Evolutionary conservation across 805 yeast genomes (phyloP).

Genomic region (Zygosaccharomyces kombuchaensis): DNA sequence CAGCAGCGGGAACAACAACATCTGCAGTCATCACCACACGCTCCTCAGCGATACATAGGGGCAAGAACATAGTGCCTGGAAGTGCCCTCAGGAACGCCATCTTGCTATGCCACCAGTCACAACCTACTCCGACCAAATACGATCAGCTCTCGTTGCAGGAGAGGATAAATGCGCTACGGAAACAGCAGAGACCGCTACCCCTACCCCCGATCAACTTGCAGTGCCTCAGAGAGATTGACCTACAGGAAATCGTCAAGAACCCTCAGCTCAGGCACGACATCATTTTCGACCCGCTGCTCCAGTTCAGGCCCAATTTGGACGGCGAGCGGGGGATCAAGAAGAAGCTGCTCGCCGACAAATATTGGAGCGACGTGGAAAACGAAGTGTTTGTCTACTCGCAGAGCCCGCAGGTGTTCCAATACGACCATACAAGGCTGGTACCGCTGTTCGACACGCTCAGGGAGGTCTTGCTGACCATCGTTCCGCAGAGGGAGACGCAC

Average conservation of each 20-base stretch:
- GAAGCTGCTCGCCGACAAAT: conserved; percentile 68
- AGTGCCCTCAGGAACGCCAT: conserved; percentile 16
- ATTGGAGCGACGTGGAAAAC: conserved; percentile 71
- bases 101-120: conserved; percentile 18
- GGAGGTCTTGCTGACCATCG: conserved; percentile 66
- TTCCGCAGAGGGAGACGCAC: conserved; percentile 71
- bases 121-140: conserved; percentile 15
- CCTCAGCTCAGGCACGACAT: conserved; percentile 93
- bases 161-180: conserved; percentile 21
- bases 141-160: conserved; percentile 23
- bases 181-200: conserved; percentile 39
- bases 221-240: conserved; percentile 77
- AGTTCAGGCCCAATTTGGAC: conserved; percentile 85
- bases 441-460: conserved; percentile 72
- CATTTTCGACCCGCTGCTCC: conserved; percentile 84
- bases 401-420: conserved; percentile 27
- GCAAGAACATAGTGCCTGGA: not conserved
- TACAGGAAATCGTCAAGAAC: conserved; percentile 82
- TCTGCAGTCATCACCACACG: not conserved
- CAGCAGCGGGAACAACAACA: not conserved
- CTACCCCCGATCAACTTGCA: conserved; percentile 82
- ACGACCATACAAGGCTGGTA: conserved; percentile 49
- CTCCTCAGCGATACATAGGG: not conserved
- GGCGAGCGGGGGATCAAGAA: conserved; percentile 86
- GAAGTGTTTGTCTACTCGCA: conserved; percentile 52